These are phyloP conservation scores for Coemansia sp. DNA, from an alignment of 192 early-diverging fungal species.

Conservation along the genomic window DNA sequence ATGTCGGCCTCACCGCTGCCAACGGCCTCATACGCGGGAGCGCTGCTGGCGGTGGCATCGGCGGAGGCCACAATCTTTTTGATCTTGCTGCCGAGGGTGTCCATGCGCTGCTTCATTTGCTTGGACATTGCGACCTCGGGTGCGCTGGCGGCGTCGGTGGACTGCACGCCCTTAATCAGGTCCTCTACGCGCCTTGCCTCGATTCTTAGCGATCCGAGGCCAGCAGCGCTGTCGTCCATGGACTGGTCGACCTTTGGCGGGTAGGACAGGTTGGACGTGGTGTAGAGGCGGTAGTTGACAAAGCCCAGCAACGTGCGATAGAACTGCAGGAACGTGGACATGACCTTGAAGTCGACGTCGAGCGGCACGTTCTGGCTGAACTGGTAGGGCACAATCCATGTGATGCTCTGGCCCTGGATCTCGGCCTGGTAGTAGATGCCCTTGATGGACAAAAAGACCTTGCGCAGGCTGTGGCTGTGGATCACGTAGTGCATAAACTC, in stretches of 20 bases:
- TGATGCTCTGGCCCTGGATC: conserved; percentile 90
- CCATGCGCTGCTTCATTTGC: conserved; percentile 40
- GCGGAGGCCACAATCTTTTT: conserved; percentile 29
- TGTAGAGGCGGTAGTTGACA: conserved; percentile 93
- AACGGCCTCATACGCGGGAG: conserved; percentile 26
- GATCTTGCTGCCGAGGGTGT: conserved; percentile 43
- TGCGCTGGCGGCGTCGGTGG: conserved; percentile 15
- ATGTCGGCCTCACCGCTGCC: background rate
- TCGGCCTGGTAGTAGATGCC: conserved; percentile 99
- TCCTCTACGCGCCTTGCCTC: conserved; percentile 46
- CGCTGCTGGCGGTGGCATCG: conserved; percentile 5
- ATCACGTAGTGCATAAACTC: conserved; percentile 97
- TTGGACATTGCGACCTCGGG: conserved; percentile 7
- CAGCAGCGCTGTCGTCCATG: conserved; percentile 50
- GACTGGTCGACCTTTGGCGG: conserved; percentile 79
- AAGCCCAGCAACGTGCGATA: conserved; percentile 93
- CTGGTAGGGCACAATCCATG: conserved; percentile 96
- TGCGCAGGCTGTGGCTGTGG: conserved; percentile 75
- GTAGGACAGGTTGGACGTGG: conserved; percentile 86
- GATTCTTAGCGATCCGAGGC: conserved; percentile 45
- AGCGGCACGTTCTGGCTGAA: conserved; percentile 87
- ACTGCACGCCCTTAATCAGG: conserved; percentile 36
- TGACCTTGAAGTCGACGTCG: conserved; percentile 96
- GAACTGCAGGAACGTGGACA: conserved; percentile 97
- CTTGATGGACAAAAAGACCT: conserved; percentile 97